Evolutionary conservation across 768 basidiomycete species (phyloP), one percentile per base, ranked within the genome.

Genomic region (Russula ochroleuca): DNA sequence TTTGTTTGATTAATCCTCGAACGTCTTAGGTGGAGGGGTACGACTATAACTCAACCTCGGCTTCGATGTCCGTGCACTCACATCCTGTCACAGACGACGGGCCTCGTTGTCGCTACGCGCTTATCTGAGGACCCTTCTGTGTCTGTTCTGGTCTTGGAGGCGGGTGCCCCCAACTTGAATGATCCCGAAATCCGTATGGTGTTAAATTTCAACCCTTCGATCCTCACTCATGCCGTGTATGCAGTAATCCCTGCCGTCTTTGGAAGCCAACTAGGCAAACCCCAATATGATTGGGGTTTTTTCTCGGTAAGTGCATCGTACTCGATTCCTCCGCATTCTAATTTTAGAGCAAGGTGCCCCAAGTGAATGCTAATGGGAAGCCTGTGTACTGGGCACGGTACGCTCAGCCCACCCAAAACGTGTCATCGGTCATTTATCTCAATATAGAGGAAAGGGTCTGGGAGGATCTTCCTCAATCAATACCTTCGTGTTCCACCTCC

Each of bases 391-490:
- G 51, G 66, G 5, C 23, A 2, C 53, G 63, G 66, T 64, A 64
- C 2, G 28, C 5, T 5, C 2, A 1, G 6, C 33, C 38, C 5
- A 33, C 37, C 28, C 19, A 5, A 33, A 23, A 23, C 17, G 13
- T 55, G 9, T 28, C 10, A 23, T 52, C 23, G 6, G 19, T 45
- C 41, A 9, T 23, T 13, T 17, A 40, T 50, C 45, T 23, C n/a
- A 11, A 43, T 21, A n/a, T 15, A 68, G 71, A 28, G 71, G 71
- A n/a, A 72, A 71, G 64, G 66, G 69, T 13, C 59, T 72, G 5
- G 70, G 71, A 8, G 71, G 71, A 21, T 67, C 64, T 41, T 71
- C 70, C 14, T 47, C 54, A 2, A 51, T 69, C 31, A 72, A 72
- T 40, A 68, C 64, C 37, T 64, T 66, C 38, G 28, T 23, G 25